Evolutionary conservation across 257 asterid genomes (phyloP).

Genomic region (Oldenlandia corymbosa): DNA sequence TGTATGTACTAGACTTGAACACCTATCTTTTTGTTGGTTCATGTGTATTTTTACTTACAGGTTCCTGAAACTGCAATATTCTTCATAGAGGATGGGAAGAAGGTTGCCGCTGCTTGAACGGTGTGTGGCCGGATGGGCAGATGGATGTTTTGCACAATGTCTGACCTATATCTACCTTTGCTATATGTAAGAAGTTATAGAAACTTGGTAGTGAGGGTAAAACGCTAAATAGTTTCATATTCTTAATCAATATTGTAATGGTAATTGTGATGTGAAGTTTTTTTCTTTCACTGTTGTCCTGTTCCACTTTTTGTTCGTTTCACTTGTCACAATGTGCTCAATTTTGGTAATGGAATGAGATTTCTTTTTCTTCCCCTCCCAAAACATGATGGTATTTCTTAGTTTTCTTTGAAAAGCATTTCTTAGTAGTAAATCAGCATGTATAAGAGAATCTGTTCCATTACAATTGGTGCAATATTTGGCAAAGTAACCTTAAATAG

Average conservation of each 20-base stretch:
- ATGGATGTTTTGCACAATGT: too few species aligned
- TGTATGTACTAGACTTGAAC: not conserved
- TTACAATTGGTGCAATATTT: too few species aligned
- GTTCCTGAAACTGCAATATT: slow-evolving; percentile 82
- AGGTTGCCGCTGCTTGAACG: slow-evolving; percentile 72
- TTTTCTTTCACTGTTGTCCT: not conserved
- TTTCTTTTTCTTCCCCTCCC: too few species aligned
- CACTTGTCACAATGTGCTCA: too few species aligned
- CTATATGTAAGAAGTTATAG: not conserved
- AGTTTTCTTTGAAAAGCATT: too few species aligned
- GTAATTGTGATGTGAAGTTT: not conserved
- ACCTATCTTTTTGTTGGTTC: not conserved
- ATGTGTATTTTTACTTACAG: slow-evolving; percentile 30
- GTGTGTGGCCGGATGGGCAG: not conserved
- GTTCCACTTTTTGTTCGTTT: not conserved
- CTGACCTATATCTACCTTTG: not conserved
- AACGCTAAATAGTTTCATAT: not conserved
- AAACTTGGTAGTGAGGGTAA: not conserved
- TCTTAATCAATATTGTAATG: not conserved
- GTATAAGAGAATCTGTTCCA: too few species aligned
- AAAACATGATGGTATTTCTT: too few species aligned
- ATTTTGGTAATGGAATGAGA: too few species aligned
- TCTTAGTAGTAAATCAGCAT: too few species aligned
- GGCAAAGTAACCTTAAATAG: too few species aligned
- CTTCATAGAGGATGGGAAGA: slow-evolving; percentile 91